Evolutionary conservation across 2,329 filamentous ascomycete genomes (phyloP).

Genomic region (Volutella citrinella): DNA sequence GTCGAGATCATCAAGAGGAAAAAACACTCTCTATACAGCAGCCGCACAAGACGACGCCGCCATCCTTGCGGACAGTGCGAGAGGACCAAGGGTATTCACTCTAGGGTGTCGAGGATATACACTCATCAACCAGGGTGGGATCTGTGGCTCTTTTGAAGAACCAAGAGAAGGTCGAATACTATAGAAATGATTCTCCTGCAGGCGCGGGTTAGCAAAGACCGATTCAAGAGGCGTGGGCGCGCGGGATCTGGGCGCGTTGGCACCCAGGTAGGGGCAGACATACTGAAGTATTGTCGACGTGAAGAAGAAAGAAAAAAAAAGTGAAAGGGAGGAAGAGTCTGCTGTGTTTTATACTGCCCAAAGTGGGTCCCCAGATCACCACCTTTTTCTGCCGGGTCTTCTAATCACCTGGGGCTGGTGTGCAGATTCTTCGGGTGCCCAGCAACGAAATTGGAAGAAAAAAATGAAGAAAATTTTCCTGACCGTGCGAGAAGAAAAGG

Average conservation of each 20-base stretch:
- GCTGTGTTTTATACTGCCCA: constrained; percentile 40
- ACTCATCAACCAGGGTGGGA: constrained; percentile 92
- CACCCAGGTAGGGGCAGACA: constrained; percentile 33
- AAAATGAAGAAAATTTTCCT: too few species aligned
- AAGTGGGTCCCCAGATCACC: constrained; percentile 25
- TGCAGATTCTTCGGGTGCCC: too few species aligned
- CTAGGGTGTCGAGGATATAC: constrained; percentile 80
- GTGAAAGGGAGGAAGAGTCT: too few species aligned
- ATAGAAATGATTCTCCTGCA: constrained; percentile 87
- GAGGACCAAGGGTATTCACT: constrained; percentile 71
- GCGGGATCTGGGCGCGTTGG: too few species aligned
- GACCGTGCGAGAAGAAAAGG: too few species aligned
- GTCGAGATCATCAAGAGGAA: constrained; percentile 82
- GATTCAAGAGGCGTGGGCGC: too few species aligned
- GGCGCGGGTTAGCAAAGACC: constrained; percentile 12
- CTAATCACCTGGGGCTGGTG: too few species aligned
- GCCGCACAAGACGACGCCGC: constrained; percentile 37
- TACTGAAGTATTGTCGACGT: constrained; percentile 63
- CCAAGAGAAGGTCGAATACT: constrained; percentile 89
- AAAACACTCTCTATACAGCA: constrained; percentile 72
- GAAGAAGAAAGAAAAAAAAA: constrained; percentile 51
- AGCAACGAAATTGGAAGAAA: too few species aligned
- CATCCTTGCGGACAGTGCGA: constrained; percentile 60
- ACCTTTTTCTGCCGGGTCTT: constrained; percentile 27
- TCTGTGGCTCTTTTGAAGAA: constrained; percentile 88